Conservation (phyloP, 257 asterid genomes). For the Penstemon newberryi region DNA sequence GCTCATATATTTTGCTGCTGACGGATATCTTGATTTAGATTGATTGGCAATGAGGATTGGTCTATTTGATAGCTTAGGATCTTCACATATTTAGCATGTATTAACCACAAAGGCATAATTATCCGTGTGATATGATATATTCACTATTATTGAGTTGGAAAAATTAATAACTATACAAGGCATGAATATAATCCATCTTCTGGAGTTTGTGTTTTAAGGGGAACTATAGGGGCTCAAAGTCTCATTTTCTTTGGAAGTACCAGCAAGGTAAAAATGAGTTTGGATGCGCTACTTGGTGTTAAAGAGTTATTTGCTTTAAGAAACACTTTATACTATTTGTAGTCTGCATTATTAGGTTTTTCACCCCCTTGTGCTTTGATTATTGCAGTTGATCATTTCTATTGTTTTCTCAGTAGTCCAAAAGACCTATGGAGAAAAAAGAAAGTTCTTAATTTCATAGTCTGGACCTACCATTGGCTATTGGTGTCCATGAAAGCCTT, state of each 20-base stretch:
- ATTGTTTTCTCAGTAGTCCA: not conserved
- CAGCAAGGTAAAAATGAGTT: not conserved
- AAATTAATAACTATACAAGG: not conserved
- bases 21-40: not conserved
- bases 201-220: not conserved
- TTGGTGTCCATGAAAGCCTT: not conserved
- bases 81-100: not conserved
- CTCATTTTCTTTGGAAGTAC: not conserved
- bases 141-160: constrained; percentile 9
- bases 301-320: not conserved
- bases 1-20: not conserved
- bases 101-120: not conserved
- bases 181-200: not conserved
- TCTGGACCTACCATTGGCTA: not conserved
- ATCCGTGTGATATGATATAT: constrained; percentile 4
- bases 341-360: not conserved
- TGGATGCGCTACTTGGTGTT: not conserved
- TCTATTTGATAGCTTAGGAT: constrained; percentile 2
- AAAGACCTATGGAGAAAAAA: not conserved
- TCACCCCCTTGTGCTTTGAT: not conserved
- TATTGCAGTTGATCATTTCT: not conserved
- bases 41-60: constrained; percentile 1
- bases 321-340: not conserved
- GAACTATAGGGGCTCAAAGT: not conserved
- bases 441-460: too few relatives aligned